Base-by-base conservation (phyloP, 2,329 filamentous ascomycete genomes). In the Aciculosporium take region DNA sequence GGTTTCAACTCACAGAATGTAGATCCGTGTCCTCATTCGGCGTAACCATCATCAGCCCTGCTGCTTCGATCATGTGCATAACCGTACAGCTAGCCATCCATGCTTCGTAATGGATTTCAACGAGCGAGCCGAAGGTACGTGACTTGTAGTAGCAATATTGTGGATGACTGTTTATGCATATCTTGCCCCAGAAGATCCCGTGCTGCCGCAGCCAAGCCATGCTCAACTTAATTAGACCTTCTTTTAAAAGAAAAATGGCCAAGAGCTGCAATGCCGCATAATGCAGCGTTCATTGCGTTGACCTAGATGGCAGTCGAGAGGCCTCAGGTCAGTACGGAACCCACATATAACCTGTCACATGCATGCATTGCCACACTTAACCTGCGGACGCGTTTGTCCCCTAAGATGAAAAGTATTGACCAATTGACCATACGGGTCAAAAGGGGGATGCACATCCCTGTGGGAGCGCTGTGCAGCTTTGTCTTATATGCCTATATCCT, bases 1-100 rank as follows among this genome's bases (percentile, higher is more conserved):
- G 47, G 20, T 40, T 28, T 23, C 20, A 8, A 20, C 23, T 10
- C 9, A n/a, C 24, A 17, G 32, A 39, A 6, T 46, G 50, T 3
- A 62, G 51, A 0, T 56, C 47, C 1, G 55, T 52, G 10, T 55
- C 23, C 15, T 32, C 51, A 3, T 44, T 40, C 0, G 51, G 49
- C 1, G 53, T 52, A 42, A 69, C 67, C 4, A 56, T 56, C 18
- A 71, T 65, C 2, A 72, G 44, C 0, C 67, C 65, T 1, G 68
- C 65, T 3, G 72, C 70, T 49, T 77, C 74, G 2, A 73, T 59
- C 38, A 76, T 61, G 47, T 77, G 74, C 69, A 77, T 73, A 17
- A 72, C 54, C 1, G 65, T 68, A 45, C 67, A 74, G 46, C 68
- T 74, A 0, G 72, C 70, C 57, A 76, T 70, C 72, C 71, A 75